A percentile compares a stretch with the other conserved stretches of the same genome.
These are phyloP conservation scores for Porpolomopsis calyptriformis DNA, from an alignment of 768 basidiomycete genomes.

Conservation along the genomic window DNA sequence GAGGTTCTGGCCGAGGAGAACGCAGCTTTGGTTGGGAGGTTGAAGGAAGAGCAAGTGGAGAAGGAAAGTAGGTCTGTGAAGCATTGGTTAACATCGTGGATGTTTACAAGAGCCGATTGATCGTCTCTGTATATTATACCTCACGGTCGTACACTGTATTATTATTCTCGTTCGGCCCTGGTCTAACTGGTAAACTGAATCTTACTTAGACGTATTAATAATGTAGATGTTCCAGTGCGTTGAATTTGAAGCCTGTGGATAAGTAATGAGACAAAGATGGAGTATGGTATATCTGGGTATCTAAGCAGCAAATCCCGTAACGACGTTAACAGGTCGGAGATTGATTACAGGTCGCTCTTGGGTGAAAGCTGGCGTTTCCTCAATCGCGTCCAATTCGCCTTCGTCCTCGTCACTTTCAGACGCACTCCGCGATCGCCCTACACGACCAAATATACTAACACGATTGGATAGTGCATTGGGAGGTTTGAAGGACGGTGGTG, in stretches of 20 bases:
- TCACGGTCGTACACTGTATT: not conserved
- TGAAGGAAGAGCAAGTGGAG: constrained; percentile 42
- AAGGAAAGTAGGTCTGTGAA: constrained; percentile 32
- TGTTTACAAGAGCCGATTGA: constrained; percentile 39
- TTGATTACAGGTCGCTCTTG: constrained; percentile 45
- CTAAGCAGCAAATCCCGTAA: constrained; percentile 57
- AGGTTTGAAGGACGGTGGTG: constrained; percentile 28
- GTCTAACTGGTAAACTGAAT: too few relatives aligned
- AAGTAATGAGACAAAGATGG: too few relatives aligned
- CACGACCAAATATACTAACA: constrained; percentile 47
- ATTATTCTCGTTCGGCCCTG: too few relatives aligned
- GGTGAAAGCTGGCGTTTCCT: constrained; percentile 24
- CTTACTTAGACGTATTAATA: too few relatives aligned
- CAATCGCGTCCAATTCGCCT: constrained; percentile 36
- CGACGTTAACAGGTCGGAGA: constrained; percentile 46
- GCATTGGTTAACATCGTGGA: constrained; percentile 59
- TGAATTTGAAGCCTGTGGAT: too few relatives aligned
- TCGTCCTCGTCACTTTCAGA: constrained; percentile 58
- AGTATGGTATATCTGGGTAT: too few relatives aligned
- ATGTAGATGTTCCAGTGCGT: too few relatives aligned
- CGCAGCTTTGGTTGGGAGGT: constrained; percentile 39
- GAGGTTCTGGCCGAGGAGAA: constrained; percentile 67
- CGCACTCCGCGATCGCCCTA: constrained; percentile 37
- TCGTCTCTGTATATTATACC: not conserved
- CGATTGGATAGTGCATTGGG: constrained; percentile 8